phyloP scores from a whole-genome alignment of 371 early-diverging fungal species.

The Funneliformis caledonium region DNA sequence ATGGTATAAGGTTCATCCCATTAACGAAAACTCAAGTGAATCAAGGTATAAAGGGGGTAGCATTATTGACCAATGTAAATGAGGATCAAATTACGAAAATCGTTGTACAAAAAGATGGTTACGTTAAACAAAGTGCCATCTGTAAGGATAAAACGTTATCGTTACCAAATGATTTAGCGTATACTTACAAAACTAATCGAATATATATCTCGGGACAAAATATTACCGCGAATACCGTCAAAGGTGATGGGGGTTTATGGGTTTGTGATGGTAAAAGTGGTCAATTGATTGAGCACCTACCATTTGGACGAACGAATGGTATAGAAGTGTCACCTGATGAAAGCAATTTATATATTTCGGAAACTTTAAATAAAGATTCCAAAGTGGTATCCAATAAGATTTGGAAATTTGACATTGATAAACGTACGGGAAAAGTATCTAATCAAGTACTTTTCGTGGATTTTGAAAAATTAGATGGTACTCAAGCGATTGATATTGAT shows the following conservation, averaged over 20 bases:
- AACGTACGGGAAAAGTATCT: constrained; percentile 29
- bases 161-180: constrained; percentile 60
- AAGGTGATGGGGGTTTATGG: constrained; percentile 58
- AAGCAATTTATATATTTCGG: constrained; percentile 54
- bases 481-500: constrained; percentile 52
- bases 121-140: constrained; percentile 34
- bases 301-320: constrained; percentile 57
- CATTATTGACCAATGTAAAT: too few species aligned
- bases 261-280: constrained; percentile 44
- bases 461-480: constrained; percentile 50
- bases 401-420: constrained; percentile 36
- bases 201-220: constrained; percentile 56
- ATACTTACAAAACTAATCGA: constrained; percentile 46
- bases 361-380: constrained; percentile 43
- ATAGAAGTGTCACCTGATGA: constrained; percentile 57
- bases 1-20: too few species aligned
- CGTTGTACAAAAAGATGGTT: too few species aligned
- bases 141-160: constrained; percentile 48
- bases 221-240: constrained; percentile 48
- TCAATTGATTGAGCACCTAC: constrained; percentile 33
- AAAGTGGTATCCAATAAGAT: constrained; percentile 52
- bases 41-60: too few species aligned
- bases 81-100: too few species aligned
- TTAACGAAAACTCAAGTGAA: too few species aligned
- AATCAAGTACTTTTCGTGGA: constrained; percentile 48